These are phyloP conservation scores for Cordyceps javanica DNA, from an alignment of 2,329 filamentous ascomycete genomes.

Conservation along the genomic window DNA sequence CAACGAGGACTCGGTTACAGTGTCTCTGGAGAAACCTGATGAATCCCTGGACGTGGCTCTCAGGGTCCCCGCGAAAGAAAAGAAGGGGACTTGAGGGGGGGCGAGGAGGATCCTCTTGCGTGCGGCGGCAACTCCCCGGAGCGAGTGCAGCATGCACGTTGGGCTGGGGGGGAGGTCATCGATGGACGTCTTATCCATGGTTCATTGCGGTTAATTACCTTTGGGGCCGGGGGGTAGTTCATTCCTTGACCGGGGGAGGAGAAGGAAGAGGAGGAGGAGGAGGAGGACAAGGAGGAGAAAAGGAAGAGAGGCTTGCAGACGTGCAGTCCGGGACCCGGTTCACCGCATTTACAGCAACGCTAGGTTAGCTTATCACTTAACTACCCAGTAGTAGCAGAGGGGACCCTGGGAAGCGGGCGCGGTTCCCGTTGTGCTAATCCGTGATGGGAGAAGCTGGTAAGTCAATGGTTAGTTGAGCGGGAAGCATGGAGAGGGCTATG, in stretches of 20 bases:
- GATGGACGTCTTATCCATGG: not conserved
- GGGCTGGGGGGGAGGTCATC: slow-evolving; percentile 1
- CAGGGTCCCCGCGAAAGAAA: slow-evolving; percentile 6
- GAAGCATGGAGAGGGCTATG: too few relatives aligned
- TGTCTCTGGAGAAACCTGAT: not conserved
- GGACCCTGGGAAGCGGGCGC: slow-evolving; percentile 3
- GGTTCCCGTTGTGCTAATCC: too few relatives aligned
- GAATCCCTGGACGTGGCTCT: not conserved
- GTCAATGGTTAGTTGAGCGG: too few relatives aligned
- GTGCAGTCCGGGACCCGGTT: slow-evolving; percentile 3
- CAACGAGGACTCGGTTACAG: not conserved
- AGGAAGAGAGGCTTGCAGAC: not conserved
- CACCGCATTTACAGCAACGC: slow-evolving; percentile 6
- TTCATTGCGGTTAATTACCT: not conserved
- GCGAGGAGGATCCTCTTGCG: not conserved
- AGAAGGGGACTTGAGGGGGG: not conserved
- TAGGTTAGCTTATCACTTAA: not conserved
- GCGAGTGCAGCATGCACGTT: slow-evolving; percentile 10
- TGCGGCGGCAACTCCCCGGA: not conserved
- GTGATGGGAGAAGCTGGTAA: not conserved
- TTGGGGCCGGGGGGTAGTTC: not conserved
- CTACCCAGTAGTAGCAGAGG: too few relatives aligned
- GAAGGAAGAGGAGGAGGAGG: not conserved
- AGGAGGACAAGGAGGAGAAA: not conserved
- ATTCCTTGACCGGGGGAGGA: too few relatives aligned